Evolutionary conservation across 2,329 filamentous ascomycete species (phyloP).

Genomic region (Aspergillus tubingensis): DNA sequence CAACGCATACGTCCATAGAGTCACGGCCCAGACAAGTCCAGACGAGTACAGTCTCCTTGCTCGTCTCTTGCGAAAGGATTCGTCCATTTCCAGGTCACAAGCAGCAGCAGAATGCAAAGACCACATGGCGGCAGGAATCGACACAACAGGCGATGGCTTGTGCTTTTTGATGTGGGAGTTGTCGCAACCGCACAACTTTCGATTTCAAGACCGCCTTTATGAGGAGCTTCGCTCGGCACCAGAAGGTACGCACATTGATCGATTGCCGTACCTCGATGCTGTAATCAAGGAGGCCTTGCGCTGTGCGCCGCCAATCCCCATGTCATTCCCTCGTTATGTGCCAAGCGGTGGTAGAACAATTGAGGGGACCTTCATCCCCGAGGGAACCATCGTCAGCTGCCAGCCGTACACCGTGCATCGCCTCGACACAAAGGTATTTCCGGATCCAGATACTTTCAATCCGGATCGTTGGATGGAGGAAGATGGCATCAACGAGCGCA

Average conservation of each 20-base stretch:
- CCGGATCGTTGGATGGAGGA: constrained; percentile 40
- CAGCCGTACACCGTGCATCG: constrained; percentile 43
- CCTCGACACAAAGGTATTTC: constrained; percentile 31
- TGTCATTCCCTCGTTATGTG: constrained; percentile 52
- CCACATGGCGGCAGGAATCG: constrained; percentile 71
- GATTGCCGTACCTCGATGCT: constrained; percentile 62
- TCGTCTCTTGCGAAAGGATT: constrained; percentile 58
- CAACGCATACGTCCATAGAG: constrained; percentile 60
- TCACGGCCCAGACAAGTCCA: constrained; percentile 49
- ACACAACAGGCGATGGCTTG: constrained; percentile 69
- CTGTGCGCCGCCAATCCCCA: constrained; percentile 57
- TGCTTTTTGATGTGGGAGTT: constrained; percentile 73
- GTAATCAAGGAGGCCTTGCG: constrained; percentile 64
- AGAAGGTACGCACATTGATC: constrained; percentile 35
- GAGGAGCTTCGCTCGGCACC: constrained; percentile 53
- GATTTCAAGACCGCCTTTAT: constrained; percentile 56
- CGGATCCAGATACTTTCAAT: constrained; percentile 32
- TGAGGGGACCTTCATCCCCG: constrained; percentile 38
- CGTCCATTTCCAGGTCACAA: constrained; percentile 54
- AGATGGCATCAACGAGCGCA: constrained; percentile 41
- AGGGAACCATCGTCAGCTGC: constrained; percentile 41
- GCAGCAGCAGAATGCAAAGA: constrained; percentile 70
- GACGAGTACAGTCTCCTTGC: constrained; percentile 60
- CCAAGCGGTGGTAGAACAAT: constrained; percentile 43
- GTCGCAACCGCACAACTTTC: constrained; percentile 58